Conservation (phyloP, 2,329 filamentous ascomycete species). For the Pseudogymnoascus sp. region DNA sequence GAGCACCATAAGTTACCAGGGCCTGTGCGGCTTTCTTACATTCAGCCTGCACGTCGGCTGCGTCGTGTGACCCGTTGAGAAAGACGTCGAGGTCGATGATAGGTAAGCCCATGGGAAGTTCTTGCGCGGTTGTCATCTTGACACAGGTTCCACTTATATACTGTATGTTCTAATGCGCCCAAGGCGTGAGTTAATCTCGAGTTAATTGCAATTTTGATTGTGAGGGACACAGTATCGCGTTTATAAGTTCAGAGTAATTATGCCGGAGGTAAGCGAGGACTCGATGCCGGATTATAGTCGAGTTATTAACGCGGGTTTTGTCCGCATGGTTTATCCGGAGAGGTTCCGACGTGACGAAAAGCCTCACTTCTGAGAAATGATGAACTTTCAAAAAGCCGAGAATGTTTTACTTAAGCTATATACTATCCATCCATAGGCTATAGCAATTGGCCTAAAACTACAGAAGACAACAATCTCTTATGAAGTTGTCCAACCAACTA, state of each 20-base stretch:
- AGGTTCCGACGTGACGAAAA: background rate
- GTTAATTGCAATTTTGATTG: background rate
- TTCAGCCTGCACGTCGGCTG: conserved; percentile 40
- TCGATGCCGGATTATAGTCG: background rate
- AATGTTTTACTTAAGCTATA: background rate
- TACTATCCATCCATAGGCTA: background rate
- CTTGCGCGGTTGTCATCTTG: conserved; percentile 16
- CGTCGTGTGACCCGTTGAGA: conserved; percentile 36
- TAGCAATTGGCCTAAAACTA: background rate
- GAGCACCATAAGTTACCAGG: conserved; percentile 50
- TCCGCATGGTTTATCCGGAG: background rate
- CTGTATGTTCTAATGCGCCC: background rate
- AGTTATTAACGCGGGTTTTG: background rate
- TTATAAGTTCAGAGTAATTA: background rate
- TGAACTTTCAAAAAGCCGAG: background rate
- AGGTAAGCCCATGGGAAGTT: conserved; percentile 46
- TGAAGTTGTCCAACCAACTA: too few relatives aligned
- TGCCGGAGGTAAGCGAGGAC: background rate
- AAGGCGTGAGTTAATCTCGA: conserved; percentile 4
- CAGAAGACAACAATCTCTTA: background rate
- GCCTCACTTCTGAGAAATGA: background rate
- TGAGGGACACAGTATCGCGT: conserved; percentile 5
- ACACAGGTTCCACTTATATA: background rate
- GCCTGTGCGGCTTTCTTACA: conserved; percentile 46
- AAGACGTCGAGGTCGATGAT: conserved; percentile 52